These are phyloP conservation scores for Erucastrum elatum DNA, from an alignment of 345 rosid genomes.

Conservation along the genomic window DNA sequence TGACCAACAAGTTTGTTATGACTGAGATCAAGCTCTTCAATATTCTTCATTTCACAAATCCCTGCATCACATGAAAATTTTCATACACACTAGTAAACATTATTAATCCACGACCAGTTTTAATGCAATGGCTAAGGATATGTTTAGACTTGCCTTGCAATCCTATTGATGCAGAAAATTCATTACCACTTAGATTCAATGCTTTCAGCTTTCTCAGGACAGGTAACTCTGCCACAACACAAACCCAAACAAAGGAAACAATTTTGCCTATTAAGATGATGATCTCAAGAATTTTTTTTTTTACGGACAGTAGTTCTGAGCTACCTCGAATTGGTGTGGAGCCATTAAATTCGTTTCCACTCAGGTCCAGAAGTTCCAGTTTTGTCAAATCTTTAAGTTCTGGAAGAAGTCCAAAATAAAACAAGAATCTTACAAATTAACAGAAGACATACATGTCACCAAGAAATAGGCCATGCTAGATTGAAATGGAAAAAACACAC, in stretches of 20 bases:
- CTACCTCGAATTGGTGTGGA: background rate
- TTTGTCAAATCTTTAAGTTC: too few relatives aligned
- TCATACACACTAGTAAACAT: background rate
- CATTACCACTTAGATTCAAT: too few relatives aligned
- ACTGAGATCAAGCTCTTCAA: conserved; percentile 17
- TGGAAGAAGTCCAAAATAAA: too few relatives aligned
- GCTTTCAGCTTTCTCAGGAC: too few relatives aligned
- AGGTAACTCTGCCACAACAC: too few relatives aligned
- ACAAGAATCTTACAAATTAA: background rate
- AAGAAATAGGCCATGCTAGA: background rate
- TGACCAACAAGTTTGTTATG: background rate
- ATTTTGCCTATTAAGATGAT: background rate
- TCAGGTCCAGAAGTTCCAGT: background rate
- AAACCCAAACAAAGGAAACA: background rate
- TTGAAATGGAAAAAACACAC: background rate
- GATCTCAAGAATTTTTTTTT: background rate
- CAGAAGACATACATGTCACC: background rate
- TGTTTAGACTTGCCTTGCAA: too few relatives aligned
- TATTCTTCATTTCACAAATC: conserved; percentile 6
- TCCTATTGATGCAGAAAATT: too few relatives aligned
- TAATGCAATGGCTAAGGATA: too few relatives aligned
- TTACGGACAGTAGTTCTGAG: background rate
- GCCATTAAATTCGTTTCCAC: background rate
- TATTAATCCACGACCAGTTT: background rate
- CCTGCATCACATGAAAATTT: background rate